These are phyloP conservation scores for Periconia macrospinosa DNA, from an alignment of 2,329 filamentous ascomycete species.

Conservation along the genomic window DNA sequence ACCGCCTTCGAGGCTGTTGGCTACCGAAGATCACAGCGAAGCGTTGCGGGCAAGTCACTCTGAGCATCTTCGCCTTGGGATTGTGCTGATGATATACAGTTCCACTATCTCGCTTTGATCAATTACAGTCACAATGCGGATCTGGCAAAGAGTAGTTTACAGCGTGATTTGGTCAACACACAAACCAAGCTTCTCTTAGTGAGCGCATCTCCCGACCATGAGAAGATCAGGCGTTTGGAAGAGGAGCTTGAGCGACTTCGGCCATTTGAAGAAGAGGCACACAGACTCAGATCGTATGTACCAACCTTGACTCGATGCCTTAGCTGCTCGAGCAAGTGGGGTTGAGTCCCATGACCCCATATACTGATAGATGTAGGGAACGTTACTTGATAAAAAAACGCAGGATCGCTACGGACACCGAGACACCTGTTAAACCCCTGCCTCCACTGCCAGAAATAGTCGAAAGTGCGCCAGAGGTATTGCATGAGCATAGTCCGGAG, in stretches of 20 bases:
- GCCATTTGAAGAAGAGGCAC: conserved; percentile 19
- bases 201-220: conserved; percentile 40
- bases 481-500: conserved; percentile 5
- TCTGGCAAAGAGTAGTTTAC: conserved; percentile 19
- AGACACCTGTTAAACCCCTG: conserved; percentile 29
- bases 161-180: conserved; percentile 11
- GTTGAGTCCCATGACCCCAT: conserved; percentile 19
- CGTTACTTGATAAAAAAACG: conserved; percentile 29
- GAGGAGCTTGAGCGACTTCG: conserved; percentile 25
- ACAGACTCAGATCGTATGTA: conserved; percentile 23
- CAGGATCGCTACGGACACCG: conserved; percentile 29
- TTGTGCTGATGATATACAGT: conserved; percentile 38
- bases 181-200: conserved; percentile 32
- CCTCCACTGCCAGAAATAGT: conserved; percentile 14
- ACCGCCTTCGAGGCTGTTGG: conserved; percentile 47
- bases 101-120: conserved; percentile 47
- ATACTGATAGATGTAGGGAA: not conserved
- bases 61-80: not conserved
- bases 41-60: conserved; percentile 43
- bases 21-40: conserved; percentile 40
- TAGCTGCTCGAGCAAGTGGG: conserved; percentile 28
- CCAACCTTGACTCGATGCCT: conserved; percentile 29
- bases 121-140: conserved; percentile 29
- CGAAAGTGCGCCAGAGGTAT: conserved; percentile 1
- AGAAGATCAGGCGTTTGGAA: conserved; percentile 28